Evolutionary conservation across 1,139 yeast species (phyloP).

Genomic region (Debaryomycetaceae sp.): DNA sequence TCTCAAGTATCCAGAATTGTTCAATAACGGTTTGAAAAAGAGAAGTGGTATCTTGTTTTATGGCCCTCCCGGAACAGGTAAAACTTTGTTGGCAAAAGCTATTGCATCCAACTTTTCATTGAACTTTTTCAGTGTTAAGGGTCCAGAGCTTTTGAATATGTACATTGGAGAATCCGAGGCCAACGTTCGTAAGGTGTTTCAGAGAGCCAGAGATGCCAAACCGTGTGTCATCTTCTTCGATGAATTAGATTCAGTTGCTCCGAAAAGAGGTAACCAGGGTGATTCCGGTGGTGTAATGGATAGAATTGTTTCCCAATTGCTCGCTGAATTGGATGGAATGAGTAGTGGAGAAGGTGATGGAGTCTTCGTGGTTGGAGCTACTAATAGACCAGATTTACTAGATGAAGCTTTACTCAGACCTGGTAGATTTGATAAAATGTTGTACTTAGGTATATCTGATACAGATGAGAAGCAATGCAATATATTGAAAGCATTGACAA

Average conservation of each 20-base stretch:
- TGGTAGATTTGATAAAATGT: slow-evolving; percentile 93
- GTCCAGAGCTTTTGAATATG: slow-evolving; percentile 94
- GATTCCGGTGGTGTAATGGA: slow-evolving; percentile 99
- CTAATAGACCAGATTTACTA: slow-evolving; percentile 89
- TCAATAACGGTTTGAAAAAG: slow-evolving; percentile 84
- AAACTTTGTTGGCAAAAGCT: slow-evolving; percentile 90
- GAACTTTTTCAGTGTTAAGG: slow-evolving; percentile 92
- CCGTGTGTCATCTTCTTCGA: slow-evolving; percentile 98
- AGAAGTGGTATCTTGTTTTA: slow-evolving; percentile 91
- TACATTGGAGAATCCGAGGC: slow-evolving; percentile 99
- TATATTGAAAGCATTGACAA: slow-evolving; percentile 81
- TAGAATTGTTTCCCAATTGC: slow-evolving; percentile 88
- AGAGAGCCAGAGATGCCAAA: slow-evolving; percentile 89
- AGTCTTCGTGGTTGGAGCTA: slow-evolving; percentile 96
- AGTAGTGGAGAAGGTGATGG: slow-evolving; percentile 82
- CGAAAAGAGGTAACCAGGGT: slow-evolving; percentile 96
- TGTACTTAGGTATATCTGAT: slow-evolving; percentile 89
- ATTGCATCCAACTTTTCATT: slow-evolving; percentile 92
- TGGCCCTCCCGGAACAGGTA: slow-evolving; percentile 99
- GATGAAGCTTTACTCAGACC: slow-evolving; percentile 95
- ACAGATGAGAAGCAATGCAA: slow-evolving; percentile 85
- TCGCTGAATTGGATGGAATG: slow-evolving; percentile 97
- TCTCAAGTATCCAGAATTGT: slow-evolving; percentile 84
- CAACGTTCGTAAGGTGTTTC: slow-evolving; percentile 90
- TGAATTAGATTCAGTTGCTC: slow-evolving; percentile 96